Evolutionary conservation across 306 rosid species (phyloP), one percentile per base, ranked within the genome.

Genomic region (Prinsepia uniflora): DNA sequence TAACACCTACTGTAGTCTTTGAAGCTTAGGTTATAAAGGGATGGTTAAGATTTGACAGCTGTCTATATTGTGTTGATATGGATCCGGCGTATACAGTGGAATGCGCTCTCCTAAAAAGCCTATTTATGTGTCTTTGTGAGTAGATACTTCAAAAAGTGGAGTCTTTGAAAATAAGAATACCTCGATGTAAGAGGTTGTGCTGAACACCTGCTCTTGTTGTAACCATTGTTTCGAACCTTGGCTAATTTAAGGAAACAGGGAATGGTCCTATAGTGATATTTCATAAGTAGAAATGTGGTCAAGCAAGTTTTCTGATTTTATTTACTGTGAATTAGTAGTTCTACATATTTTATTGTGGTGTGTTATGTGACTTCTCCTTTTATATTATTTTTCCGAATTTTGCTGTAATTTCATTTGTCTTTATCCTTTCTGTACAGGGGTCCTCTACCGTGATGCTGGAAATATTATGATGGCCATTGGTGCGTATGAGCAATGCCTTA

Each of bases 381-480:
- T 18, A 15, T n/a, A 15, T 52, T n/a, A 17, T 36, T 68, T 55
- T 22, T 54, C 52, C 39, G 1, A 50, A 8, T 72, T 65, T 56
- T 70, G 14, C 67, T 48, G 18, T 64, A 18, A 20, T 18, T 40
- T 78, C 65, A 72, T 68, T 56, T 54, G 20, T 74, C 55, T 77
- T 39, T 63, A 42, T 80, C 74, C 17, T 53, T 84, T 58, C 69
- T 75, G 52, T 77, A 75, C 83, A 94, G 98, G 98, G 45, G 98
- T 94, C 76, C 96, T 94, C 67, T 86, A 94, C 71, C 87, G 98
- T 71, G 98, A 94, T 82, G 97, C 96, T 68, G 98, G 98, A 68
- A 89, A 90, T 76, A 94, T 94, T 71, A 63, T 88, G 63, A 70
- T 81, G 55, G 95, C 98, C 54, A 84, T 94, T 83, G 86, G 86